Evolutionary conservation across 768 basidiomycete genomes (phyloP), one percentile per base, ranked within the genome.

Genomic region (Amanita fuliginea): DNA sequence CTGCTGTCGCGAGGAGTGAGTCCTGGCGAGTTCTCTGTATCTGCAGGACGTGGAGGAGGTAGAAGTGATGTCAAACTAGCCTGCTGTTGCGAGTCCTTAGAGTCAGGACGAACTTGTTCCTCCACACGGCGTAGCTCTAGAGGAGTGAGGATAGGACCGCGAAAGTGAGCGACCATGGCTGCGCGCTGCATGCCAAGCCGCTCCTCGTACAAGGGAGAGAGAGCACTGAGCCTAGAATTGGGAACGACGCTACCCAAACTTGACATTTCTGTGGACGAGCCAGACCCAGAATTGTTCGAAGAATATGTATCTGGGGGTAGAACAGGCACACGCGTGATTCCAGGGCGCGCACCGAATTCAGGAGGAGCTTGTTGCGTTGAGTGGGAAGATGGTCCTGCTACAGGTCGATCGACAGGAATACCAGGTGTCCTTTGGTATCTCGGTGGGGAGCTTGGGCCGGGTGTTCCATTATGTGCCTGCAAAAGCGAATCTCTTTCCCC

Each of bases 401-500:
- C 47, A 19, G 47, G 39, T 3, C 41, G 34, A 16, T 46, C 50
- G 24, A 37, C 45, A 40, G 49, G 26, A 6, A 50, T 43, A 21
- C 28, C 16, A 6, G 33, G 49, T 42, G 16, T 43, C 21, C 4
- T 50, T 36, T 39, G 35, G 7, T 47, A 37, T n/a, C 35, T 35
- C 10, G 46, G 46, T 16, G 34, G 11, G 16, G 19, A 28, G 33
- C 34, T 16, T 21, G 46, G 37, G 16, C 8, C 35, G 11, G 32
- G 18, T 35, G 11, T 3, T 9, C 54, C 58, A 3, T 55, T 58
- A 47, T 64, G 65, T 1, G 62, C 66, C 46, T 67, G 73, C 3
- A 83, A 67, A 69, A 86, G 83, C 0, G 84, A 70, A 57, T 84
- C 83, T 2, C 64, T 67, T 60, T 85, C 84, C 57, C 32, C 32